Evolutionary conservation across 352 stramenopile species (phyloP).

Genomic region (Pythium brassicae): DNA sequence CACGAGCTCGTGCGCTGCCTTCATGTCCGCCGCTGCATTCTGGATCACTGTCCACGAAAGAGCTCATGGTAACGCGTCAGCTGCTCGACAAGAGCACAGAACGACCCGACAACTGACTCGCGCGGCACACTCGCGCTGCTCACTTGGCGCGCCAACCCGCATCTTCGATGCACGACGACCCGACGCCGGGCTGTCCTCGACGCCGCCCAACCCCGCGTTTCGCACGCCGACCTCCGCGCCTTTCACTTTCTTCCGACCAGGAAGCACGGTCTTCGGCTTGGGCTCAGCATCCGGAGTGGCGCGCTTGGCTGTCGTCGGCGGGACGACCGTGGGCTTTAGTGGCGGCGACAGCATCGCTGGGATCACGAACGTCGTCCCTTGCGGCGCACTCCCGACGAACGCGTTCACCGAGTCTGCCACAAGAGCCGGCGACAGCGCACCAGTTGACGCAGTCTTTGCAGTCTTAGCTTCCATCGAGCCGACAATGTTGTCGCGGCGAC

Average conservation of each 20-base stretch:
- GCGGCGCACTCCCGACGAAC: background rate
- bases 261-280: too few relatives aligned
- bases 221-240: background rate
- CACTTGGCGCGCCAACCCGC: background rate
- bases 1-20: slow-evolving; percentile 1
- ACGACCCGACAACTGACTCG: background rate
- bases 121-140: too few relatives aligned
- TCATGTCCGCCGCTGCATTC: background rate
- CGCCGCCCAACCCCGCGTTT: background rate
- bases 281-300: too few relatives aligned
- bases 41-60: background rate
- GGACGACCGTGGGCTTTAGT: too few relatives aligned
- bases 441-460: too few relatives aligned
- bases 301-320: background rate
- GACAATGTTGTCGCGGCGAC: background rate
- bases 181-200: background rate
- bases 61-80: background rate
- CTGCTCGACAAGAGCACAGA: too few relatives aligned
- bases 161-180: background rate
- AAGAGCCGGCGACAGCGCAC: background rate
- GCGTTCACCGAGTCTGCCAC: background rate
- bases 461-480: too few relatives aligned
- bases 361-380: background rate
- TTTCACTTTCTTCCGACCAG: background rate
- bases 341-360: too few relatives aligned